Base-by-base conservation (phyloP, 768 basidiomycete species). In the Naematelia aurantialba region DNA sequence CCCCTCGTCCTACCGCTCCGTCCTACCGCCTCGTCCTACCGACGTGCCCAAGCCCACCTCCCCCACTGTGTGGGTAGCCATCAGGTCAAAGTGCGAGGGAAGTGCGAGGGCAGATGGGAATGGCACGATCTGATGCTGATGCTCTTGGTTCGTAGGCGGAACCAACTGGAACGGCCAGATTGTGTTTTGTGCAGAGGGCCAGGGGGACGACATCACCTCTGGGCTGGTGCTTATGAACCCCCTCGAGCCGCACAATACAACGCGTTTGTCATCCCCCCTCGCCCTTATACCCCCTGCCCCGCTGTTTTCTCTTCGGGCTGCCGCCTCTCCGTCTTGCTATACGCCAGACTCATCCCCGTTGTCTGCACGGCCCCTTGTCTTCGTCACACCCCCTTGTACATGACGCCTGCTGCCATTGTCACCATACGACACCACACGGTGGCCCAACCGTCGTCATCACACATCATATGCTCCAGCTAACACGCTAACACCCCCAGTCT, bases 91-190 rank as follows among this genome's bases (percentile, higher is more conserved):
- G n/a, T n/a, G n/a, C n/a, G n/a, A n/a, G n/a, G n/a, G n/a, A n/a
- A n/a, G n/a, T n/a, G n/a, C n/a, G n/a, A n/a, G n/a, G n/a, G n/a
- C n/a, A n/a, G n/a, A n/a, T n/a, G n/a, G n/a, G n/a, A n/a, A n/a
- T n/a, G n/a, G n/a, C 87, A 70, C 87, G 86, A 83, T 85, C 85
- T 31, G 86, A 87, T 67, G 85, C 85, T 42, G 85, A 84, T 17
- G 31, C 31, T n/a, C 52, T 29, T 4, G 47, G 12, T 22, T 13
- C 50, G 21, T 51, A 73, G 66, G 68, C 3, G 67, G 59, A 26
- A 69, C 87, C 83, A 39, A 86, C 5, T 85, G 81, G 78, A 79
- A 80, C 14, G 83, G 82, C 47, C 79, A 82, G 60, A 76, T 88
- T 5, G 73, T 88, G 24, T 81, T 89, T 49, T 78, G 84, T 46